Conservation (phyloP, 257 asterid species). For the Forsythia viridissima region DNA sequence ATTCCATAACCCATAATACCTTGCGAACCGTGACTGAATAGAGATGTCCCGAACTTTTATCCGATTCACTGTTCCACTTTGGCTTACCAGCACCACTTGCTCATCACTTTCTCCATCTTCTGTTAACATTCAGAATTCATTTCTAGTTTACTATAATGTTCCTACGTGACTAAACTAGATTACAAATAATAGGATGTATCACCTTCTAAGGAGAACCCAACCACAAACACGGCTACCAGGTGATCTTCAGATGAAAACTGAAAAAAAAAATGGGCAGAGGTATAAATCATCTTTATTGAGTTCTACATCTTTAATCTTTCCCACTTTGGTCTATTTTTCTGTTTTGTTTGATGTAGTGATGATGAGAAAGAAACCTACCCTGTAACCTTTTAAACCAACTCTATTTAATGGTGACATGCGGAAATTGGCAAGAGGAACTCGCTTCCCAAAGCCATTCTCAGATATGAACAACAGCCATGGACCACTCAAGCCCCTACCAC, state of each 20-base stretch:
- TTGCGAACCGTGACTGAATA: conserved; percentile 90
- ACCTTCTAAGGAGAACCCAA: conserved; percentile 53
- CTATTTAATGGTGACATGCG: conserved; percentile 71
- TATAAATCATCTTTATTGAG: neutral
- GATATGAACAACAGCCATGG: conserved; percentile 97
- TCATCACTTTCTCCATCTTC: conserved; percentile 97
- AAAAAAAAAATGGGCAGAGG: neutral
- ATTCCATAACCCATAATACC: conserved; percentile 38
- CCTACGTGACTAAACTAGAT: neutral
- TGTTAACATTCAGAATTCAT: conserved; percentile 30
- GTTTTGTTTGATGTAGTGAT: neutral
- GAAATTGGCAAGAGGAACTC: conserved; percentile 87
- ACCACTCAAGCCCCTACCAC: conserved; percentile 57
- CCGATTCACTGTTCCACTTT: conserved; percentile 96
- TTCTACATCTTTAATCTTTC: neutral
- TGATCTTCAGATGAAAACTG: conserved; percentile 82
- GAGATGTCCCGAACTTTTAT: conserved; percentile 94
- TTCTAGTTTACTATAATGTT: conserved; percentile 11
- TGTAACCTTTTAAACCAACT: conserved; percentile 86
- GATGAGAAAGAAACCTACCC: conserved; percentile 44
- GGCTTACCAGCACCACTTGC: conserved; percentile 96
- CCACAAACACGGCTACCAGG: conserved; percentile 87
- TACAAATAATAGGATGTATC: neutral
- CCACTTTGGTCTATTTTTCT: neutral
- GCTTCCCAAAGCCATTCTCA: conserved; percentile 85